Evolutionary conservation across 2,329 filamentous ascomycete species (phyloP), one percentile per base, ranked within the genome.

Genomic region (Talaromyces sp.): DNA sequence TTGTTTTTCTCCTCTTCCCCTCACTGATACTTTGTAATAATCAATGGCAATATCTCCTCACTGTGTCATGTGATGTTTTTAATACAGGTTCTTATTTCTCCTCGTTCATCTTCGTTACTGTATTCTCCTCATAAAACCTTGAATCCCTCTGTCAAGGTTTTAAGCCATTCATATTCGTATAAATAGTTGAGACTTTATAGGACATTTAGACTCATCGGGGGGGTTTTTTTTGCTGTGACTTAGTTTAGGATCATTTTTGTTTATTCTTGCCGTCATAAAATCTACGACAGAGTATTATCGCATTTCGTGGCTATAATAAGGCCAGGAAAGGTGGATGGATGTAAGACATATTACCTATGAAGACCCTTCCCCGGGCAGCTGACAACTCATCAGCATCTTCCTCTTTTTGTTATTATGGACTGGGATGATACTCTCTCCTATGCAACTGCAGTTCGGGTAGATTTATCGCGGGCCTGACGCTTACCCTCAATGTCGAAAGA

Each of bases 401-500:
- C 2, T 32, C 31, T 11, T 32, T 11, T 32, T 32, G 3, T 32
- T 10, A 32, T 3, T 32, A 3, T 32, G 12, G 9, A 9, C 31
- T 32, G 10, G 31, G 31, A 12, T 10, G 12, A 32, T 32, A 11
- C 14, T 32, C 3, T 9, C 10, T 31, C 6, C 8, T 11, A 11
- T 31, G 29, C 29, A 31, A 11, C 10, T 5, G 10, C 7, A 31
- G 29, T 11, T 7, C 10, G 0, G 81, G 82, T 24, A 81, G 78
- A 9, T 74, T 77, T 50, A 68, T 84, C 9, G 71, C 77, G 3
- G 82, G 82, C 14, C 68, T 83, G 0, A 69, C 77, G 0, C 67
- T 82, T 8, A 79, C 80, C 2, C 74, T 77, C 43, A 74, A 74
- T 61, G 74, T 84, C 3, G 72, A 81, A 48, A 67, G 68, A 50